Evolutionary conservation across 2,329 filamentous ascomycete genomes (phyloP), one percentile per base, ranked within the genome.

Genomic region (Zasmidium cellare): DNA sequence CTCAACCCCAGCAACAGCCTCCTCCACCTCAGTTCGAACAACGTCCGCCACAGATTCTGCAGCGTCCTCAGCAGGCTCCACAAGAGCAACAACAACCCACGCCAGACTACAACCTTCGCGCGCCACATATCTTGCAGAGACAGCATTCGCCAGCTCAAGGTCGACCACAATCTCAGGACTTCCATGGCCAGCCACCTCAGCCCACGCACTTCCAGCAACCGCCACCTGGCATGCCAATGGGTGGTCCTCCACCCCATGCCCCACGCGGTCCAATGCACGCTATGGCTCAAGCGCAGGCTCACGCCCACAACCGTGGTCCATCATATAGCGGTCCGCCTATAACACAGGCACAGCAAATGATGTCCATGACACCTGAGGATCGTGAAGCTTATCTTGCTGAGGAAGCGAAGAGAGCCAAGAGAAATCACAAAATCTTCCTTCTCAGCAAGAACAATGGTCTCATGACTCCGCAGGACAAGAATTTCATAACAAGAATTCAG

Each of bases 381-480:
- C 91, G 91, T 71, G 85, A 87, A 2, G 87, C 88, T 1, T 94
- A 92, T 71, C 76, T 97, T 53, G 87, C 91, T 63, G 92, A 96
- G 73, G 94, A 99, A 74, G 92, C 92, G 0, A 94, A 92, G 76
- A 87, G 94, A 51, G 92, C 94, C 5, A 99, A 99, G 81, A 86
- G 94, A 45, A 97, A 99, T 71, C 93, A 97, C 79, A 99, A 99
- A 80, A 97, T 99, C 61, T 93, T 92, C 77, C 81, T 96, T 45
- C 79, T 97, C 53, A 96, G 91, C 22, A 92, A 91, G 76, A 92
- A 96, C 69, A 99, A 99, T 70, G 94, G 94, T 22, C 78, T 99
- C 60, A 99, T 99, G 94, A 99, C 94, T 3, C 94, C 94, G 0
- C 93, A 97, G 72, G 94, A 99, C 77, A 99, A 99, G 82, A 99